Evolutionary conservation across 148 eudicot genomes (phyloP).

Genomic region (Salicornia ramosissima): DNA sequence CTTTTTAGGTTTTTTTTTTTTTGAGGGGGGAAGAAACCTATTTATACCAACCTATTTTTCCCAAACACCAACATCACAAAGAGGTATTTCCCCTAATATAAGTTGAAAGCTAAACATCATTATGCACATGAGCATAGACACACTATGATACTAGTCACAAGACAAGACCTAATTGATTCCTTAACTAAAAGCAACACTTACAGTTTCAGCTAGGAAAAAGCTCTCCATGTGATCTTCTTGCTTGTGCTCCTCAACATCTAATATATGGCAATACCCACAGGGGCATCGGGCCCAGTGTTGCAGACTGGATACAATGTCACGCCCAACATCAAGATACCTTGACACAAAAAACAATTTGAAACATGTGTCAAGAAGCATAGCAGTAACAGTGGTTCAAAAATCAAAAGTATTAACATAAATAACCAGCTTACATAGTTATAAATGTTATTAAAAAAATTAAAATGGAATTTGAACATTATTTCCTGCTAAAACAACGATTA

Average conservation of each 20-base stretch:
- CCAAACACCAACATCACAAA: background rate
- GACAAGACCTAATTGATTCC: background rate
- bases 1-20: no score
- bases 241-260: constrained; percentile 91
- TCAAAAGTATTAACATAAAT: background rate
- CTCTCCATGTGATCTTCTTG: constrained; percentile 99
- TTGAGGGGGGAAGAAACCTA: no score
- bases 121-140: background rate
- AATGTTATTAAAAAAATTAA: no score
- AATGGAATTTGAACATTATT: background rate
- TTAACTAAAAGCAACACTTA: constrained; percentile 34
- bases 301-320: constrained; percentile 89
- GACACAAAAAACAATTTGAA: constrained; percentile 16
- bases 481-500: background rate
- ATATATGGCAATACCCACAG: constrained; percentile 96
- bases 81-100: background rate
- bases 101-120: background rate
- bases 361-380: background rate
- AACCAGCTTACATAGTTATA: background rate
- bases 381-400: background rate
- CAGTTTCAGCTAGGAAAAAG: constrained; percentile 96
- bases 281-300: constrained; percentile 93
- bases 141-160: no score
- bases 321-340: constrained; percentile 91
- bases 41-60: background rate